Percentiles rank a stretch among this genome's conserved stretches.
Evolutionary conservation across 2,329 filamentous ascomycete genomes (phyloP).

Genomic region (Aplosporella prunicola): DNA sequence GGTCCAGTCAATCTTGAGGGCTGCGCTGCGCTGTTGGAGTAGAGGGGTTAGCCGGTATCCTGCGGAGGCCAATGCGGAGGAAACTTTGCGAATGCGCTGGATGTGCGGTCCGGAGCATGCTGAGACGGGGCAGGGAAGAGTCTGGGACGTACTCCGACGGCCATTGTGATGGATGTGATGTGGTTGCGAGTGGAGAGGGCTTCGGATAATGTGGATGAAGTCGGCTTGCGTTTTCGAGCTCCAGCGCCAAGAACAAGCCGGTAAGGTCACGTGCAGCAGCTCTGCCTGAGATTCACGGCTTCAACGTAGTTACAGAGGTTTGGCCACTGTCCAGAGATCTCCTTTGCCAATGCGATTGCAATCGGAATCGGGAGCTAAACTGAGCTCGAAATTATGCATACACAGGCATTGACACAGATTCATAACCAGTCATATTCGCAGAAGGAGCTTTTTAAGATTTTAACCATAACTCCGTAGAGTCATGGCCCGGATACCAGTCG

Average conservation of each 20-base stretch:
- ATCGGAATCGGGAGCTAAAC: no score
- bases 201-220: conserved; percentile 37
- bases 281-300: no score
- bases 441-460: conserved; percentile 11
- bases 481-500: conserved; percentile 6
- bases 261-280: no score
- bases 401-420: no score
- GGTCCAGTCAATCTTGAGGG: conserved; percentile 98
- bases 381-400: no score
- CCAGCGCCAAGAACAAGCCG: no score
- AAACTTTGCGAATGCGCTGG: not conserved
- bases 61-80: conserved; percentile 20
- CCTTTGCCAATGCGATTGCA: no score
- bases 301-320: no score
- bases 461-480: conserved; percentile 8
- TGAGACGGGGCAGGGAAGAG: conserved; percentile 12
- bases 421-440: no score
- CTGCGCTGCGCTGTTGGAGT: conserved; percentile 75
- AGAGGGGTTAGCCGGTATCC: conserved; percentile 23
- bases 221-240: conserved; percentile 11
- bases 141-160: conserved; percentile 32
- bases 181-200: conserved; percentile 27
- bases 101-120: not conserved
- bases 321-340: no score
- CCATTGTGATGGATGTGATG: conserved; percentile 34